A percentile compares a stretch with the other conserved stretches of the same genome.
Conservation (phyloP, 129 eudicot genomes). For the Glebionis coronaria region DNA sequence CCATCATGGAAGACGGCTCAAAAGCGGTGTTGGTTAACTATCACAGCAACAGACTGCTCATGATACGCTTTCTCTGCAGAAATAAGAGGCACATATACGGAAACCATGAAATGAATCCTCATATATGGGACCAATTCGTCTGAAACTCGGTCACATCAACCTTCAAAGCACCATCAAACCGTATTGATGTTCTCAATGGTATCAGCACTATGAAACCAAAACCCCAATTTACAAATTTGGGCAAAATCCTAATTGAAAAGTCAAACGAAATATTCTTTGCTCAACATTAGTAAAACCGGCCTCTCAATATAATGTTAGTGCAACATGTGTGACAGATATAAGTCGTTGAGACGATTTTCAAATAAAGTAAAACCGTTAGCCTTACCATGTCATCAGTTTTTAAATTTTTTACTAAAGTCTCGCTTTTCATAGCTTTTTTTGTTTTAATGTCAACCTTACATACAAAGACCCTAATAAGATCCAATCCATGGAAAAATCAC, state of each 20-base stretch:
- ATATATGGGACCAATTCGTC: slow-evolving; percentile 79
- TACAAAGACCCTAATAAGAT: too few relatives aligned
- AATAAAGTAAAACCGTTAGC: too few relatives aligned
- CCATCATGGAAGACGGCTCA: slow-evolving; percentile 85
- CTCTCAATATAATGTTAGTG: slow-evolving; percentile 64
- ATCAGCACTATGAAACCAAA: slow-evolving; percentile 43
- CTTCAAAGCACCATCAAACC: slow-evolving; percentile 68
- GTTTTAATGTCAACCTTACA: too few relatives aligned
- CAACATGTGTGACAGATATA: too few relatives aligned
- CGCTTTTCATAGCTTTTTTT: too few relatives aligned
- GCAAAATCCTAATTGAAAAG: background rate
- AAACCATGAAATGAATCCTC: slow-evolving; percentile 77
- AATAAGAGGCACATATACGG: slow-evolving; percentile 67
- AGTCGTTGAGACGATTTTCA: too few relatives aligned
- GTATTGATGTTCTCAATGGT: slow-evolving; percentile 61
- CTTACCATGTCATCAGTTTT: too few relatives aligned
- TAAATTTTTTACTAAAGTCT: too few relatives aligned
- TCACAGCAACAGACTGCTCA: slow-evolving; percentile 76
- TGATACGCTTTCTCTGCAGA: slow-evolving; percentile 75
- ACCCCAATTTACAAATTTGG: background rate
- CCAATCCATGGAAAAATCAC: too few relatives aligned
- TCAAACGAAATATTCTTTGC: background rate
- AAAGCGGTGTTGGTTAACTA: slow-evolving; percentile 57
- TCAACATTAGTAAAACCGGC: slow-evolving; percentile 60
- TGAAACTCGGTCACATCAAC: slow-evolving; percentile 83